These are phyloP conservation scores for Pythium angustatum DNA, from an alignment of 352 stramenopile species.

Conservation along the genomic window DNA sequence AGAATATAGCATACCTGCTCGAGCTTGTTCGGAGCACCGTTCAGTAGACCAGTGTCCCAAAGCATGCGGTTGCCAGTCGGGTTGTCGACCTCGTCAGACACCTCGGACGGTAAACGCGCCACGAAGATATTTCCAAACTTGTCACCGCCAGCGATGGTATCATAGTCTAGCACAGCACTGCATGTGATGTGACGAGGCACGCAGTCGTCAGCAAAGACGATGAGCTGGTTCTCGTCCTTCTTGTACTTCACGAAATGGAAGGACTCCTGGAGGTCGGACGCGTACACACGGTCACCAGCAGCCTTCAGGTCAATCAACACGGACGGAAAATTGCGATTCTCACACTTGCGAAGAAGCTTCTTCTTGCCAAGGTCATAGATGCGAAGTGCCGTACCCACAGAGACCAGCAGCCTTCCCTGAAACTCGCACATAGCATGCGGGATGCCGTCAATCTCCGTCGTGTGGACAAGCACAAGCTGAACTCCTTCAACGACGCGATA, in stretches of 20 bases:
- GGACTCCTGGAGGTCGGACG: constrained; percentile 95
- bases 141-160: constrained; percentile 97
- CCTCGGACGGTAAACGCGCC: constrained; percentile 90
- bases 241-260: constrained; percentile 99
- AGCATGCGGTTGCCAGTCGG: constrained; percentile 95
- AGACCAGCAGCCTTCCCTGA: constrained; percentile 96
- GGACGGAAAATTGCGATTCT: constrained; percentile 93
- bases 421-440: constrained; percentile 97
- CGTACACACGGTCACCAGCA: constrained; percentile 94
- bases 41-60: constrained; percentile 94
- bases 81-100: constrained; percentile 96
- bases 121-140: constrained; percentile 99
- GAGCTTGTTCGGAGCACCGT: constrained; percentile 96
- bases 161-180: constrained; percentile 95
- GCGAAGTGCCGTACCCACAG: constrained; percentile 93
- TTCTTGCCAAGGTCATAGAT: constrained; percentile 99
- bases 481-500: constrained; percentile 93
- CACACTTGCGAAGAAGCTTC: constrained; percentile 98
- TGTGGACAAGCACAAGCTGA: constrained; percentile 96
- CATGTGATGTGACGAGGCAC: constrained; percentile 83
- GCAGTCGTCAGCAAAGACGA: constrained; percentile 97
- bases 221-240: constrained; percentile 93
- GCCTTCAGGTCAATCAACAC: constrained; percentile 94
- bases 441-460: constrained; percentile 96
- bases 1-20: constrained; percentile 73